Conservation (phyloP, 2,329 filamentous ascomycete species). For the Trichoderma gracile region DNA sequence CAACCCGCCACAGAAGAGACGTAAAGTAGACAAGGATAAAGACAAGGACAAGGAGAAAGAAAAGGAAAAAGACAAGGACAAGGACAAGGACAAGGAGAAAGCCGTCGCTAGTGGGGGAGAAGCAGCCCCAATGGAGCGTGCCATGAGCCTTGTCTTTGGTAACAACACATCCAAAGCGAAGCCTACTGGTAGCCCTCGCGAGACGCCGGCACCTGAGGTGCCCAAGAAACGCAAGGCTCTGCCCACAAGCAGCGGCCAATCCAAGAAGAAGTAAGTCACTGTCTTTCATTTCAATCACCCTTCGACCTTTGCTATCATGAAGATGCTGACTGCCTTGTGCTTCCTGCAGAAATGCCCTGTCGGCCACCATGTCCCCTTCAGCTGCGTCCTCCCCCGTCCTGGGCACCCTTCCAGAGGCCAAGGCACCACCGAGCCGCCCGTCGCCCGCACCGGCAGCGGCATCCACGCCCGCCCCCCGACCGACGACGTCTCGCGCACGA, state of each 20-base stretch:
- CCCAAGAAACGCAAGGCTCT: slow-evolving; percentile 72
- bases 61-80: slow-evolving; percentile 68
- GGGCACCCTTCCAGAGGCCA: slow-evolving; percentile 64
- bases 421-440: slow-evolving; percentile 49
- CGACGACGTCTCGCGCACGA: slow-evolving; percentile 69
- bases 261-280: slow-evolving; percentile 72
- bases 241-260: slow-evolving; percentile 64
- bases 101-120: slow-evolving; percentile 42
- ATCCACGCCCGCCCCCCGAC: slow-evolving; percentile 49
- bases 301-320: not conserved
- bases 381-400: slow-evolving; percentile 75
- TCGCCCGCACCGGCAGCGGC: slow-evolving; percentile 62
- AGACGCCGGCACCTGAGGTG: slow-evolving; percentile 66
- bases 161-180: slow-evolving; percentile 56
- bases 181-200: slow-evolving; percentile 63
- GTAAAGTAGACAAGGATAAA: slow-evolving; percentile 70
- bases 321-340: slow-evolving; percentile 27
- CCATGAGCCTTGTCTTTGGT: slow-evolving; percentile 61
- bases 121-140: slow-evolving; percentile 62
- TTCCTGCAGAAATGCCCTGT: slow-evolving; percentile 37
- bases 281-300: not conserved
- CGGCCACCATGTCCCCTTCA: slow-evolving; percentile 63
- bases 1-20: slow-evolving; percentile 67
- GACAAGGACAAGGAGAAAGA: slow-evolving; percentile 58
- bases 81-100: slow-evolving; percentile 60